Evolutionary conservation across 805 yeast genomes (phyloP), one percentile per base, ranked within the genome.

Genomic region (Jamesozyma gamospora): DNA sequence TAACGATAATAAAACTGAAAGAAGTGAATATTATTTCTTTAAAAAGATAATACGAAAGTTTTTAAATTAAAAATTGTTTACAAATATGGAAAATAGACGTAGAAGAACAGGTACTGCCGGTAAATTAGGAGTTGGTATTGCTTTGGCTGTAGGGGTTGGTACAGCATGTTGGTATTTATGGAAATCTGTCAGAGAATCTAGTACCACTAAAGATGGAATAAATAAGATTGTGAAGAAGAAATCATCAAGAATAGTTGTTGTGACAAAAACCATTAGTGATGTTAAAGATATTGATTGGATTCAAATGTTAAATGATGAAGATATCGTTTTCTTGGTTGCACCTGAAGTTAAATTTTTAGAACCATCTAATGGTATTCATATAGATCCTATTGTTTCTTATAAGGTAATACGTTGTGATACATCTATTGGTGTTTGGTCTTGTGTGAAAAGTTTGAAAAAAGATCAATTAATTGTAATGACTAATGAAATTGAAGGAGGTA

Each of bases 401-500:
- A 64, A 68, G 37, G 48, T 71, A 11, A 67, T 75, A 2, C 61
- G 60, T 35, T 71, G 77, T 36, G 69, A 65, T n/a, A 66, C 72
- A 0, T 61, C 61, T 39, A 60, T 56, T 11, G 79, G 82, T 2
- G 53, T 74, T 11, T 69, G 74, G 60, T 75, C 77, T 28, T 64
- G 77, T n/a, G 62, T 75, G 17, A 74, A 74, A 44, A 79, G 75
- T 41, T 38, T 77, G 19, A 55, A 59, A 17, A 64, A 71, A 27
- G 63, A 66, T 16, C 41, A 52, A 7, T 40, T 65, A 4, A 44
- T 63, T 34, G 46, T 62, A 3, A 52, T 53, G 1, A 34, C 47
- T 4, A 53, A 46, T 28, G 67, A 62, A 21, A 19, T 45, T 1
- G 46, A 36, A 16, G 42, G 43, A 2, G 49, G 46, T 0, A 45